phyloP scores from a whole-genome alignment of 148 eudicot species.

The Cornus florida region DNA sequence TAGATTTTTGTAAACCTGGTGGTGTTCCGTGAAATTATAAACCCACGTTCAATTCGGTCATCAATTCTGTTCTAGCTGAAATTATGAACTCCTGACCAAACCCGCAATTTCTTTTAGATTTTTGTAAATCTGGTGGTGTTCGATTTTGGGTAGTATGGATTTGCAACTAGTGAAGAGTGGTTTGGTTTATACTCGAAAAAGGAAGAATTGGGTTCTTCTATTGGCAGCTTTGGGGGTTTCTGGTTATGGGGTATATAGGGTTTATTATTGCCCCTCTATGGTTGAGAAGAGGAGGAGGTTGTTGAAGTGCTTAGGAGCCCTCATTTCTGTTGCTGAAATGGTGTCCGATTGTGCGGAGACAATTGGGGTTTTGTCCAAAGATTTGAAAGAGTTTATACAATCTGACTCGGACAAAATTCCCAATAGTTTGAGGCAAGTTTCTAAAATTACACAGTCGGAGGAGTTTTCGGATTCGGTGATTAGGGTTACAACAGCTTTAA shows the following conservation, averaged over 20 bases:
- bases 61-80: neutral
- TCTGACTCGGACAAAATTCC: slow-evolving; percentile 73
- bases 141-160: slow-evolving; percentile 43
- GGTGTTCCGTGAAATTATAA: too few species aligned
- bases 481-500: slow-evolving; percentile 49
- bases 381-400: slow-evolving; percentile 58
- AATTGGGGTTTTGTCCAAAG: slow-evolving; percentile 57
- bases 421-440: slow-evolving; percentile 64
- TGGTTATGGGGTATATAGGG: slow-evolving; percentile 59
- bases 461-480: slow-evolving; percentile 51
- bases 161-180: slow-evolving; percentile 47
- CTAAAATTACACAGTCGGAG: slow-evolving; percentile 49
- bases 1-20: neutral
- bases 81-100: neutral
- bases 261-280: slow-evolving; percentile 60
- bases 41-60: too few species aligned
- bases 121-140: neutral
- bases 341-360: slow-evolving; percentile 60
- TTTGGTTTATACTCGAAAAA: slow-evolving; percentile 39
- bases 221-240: slow-evolving; percentile 59
- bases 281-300: slow-evolving; percentile 45
- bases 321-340: slow-evolving; percentile 44
- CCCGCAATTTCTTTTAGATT: neutral
- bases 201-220: slow-evolving; percentile 52
- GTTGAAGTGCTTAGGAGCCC: slow-evolving; percentile 38